Percentiles rank a stretch among this genome's conserved stretches.
phyloP scores from a whole-genome alignment of 768 basidiomycete genomes.

The Cubamyces lactineus region DNA sequence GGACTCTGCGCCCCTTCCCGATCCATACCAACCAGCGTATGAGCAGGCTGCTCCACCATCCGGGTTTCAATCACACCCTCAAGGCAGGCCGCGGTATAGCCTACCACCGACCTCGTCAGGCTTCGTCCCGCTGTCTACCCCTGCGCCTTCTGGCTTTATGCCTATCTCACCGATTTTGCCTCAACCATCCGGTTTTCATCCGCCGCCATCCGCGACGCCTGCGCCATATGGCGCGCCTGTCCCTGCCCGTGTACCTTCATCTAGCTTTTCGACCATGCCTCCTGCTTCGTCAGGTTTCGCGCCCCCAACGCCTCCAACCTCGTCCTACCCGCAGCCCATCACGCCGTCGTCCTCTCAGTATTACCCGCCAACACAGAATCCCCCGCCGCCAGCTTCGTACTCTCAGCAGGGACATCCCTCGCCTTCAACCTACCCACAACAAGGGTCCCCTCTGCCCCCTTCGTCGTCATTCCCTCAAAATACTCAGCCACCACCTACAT shows the following conservation, averaged over 20 bases:
- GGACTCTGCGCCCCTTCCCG: constrained; percentile 37
- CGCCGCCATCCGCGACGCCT: constrained; percentile 30
- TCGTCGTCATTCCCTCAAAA: constrained; percentile 18
- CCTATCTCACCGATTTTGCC: constrained; percentile 28
- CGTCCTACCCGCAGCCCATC: constrained; percentile 8
- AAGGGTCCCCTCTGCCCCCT: constrained; percentile 44
- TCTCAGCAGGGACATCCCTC: constrained; percentile 11
- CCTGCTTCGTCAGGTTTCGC: constrained; percentile 20
- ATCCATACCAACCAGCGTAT: constrained; percentile 51
- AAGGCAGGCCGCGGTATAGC: constrained; percentile 61
- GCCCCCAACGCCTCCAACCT: constrained; percentile 16
- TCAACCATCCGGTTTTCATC: constrained; percentile 28
- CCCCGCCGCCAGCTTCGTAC: neutral
- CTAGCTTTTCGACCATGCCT: constrained; percentile 24
- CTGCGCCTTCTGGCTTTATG: constrained; percentile 41
- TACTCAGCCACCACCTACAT: constrained; percentile 7
- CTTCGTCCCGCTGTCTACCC: constrained; percentile 57
- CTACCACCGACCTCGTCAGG: constrained; percentile 69
- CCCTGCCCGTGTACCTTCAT: constrained; percentile 29
- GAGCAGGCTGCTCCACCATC: constrained; percentile 43
- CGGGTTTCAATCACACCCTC: constrained; percentile 39
- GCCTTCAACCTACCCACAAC: constrained; percentile 32
- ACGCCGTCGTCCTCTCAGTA: constrained; percentile 16
- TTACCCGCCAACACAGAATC: constrained; percentile 16
- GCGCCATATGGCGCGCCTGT: constrained; percentile 31